phyloP scores from a whole-genome alignment of 306 rosid genomes.

The Sicyos edulis region DNA sequence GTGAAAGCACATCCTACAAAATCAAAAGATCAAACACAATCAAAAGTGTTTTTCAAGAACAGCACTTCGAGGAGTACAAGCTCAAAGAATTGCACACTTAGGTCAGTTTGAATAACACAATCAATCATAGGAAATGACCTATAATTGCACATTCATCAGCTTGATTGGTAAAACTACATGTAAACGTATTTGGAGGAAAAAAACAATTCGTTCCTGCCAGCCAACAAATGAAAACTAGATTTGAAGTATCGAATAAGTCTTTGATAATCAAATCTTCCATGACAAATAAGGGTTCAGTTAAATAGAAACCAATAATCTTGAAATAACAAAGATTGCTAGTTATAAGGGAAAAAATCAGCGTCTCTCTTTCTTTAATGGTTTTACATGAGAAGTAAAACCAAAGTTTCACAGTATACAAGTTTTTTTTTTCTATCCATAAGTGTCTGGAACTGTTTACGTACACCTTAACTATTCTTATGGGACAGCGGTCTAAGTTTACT shows the following conservation, averaged over 20 bases:
- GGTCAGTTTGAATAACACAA: neutral
- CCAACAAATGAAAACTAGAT: neutral
- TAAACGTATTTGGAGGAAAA: neutral
- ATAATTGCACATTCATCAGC: neutral
- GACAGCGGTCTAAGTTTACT: too few species aligned
- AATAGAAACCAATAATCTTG: neutral
- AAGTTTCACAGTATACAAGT: neutral
- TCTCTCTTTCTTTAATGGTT: neutral
- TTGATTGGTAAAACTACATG: neutral
- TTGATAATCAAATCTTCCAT: neutral
- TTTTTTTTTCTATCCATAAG: too few species aligned
- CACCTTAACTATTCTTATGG: too few species aligned
- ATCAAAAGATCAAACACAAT: neutral
- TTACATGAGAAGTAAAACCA: neutral
- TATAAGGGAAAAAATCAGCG: neutral
- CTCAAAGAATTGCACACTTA: neutral
- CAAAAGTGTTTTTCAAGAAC: neutral
- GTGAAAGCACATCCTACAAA: constrained; percentile 17
- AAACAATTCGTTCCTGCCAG: neutral
- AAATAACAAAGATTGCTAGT: neutral
- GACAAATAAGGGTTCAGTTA: neutral
- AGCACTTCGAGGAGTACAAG: neutral
- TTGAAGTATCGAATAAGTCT: neutral
- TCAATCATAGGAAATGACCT: neutral
- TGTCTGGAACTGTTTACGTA: too few species aligned